Base-by-base conservation (phyloP, 768 basidiomycete species). In the Coprinellus micaceus region DNA sequence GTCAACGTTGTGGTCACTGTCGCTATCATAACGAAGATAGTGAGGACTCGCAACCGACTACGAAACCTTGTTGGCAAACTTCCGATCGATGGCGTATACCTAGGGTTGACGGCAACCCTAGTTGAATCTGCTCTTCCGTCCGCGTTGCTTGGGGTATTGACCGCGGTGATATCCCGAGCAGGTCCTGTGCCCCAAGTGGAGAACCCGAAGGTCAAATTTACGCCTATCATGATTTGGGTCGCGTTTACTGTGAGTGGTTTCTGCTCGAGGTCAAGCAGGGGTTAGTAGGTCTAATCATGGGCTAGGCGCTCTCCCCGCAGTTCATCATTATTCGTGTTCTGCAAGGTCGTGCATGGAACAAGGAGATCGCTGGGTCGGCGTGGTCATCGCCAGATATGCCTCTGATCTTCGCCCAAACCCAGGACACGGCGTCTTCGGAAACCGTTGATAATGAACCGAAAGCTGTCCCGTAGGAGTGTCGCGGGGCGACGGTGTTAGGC, bases 1-100 rank as follows among this genome's bases (percentile, higher is more conserved):
- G 62, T 76, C 44, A 77, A 76, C 66, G 61, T 75, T 39, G 52
- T 75, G 53, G 64, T 73, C 56, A 76, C 76, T 5, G 17, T 64
- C 3, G 64, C 72, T 45, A 76, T 77, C 56, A 66, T 65, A 41
- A 49, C 45, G 19, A 71, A 70, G 19, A 69, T 77, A 26, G 59
- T 74, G 25, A 52, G 61, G 45, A 58, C 64, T 53, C 66, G 70
- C n/a, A 59, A 62, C 25, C 51, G 54, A 17, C 58, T 70, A 22
- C 58, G 58, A 10, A 41, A 47, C 24, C 48, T 57, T 5, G 49
- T 71, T 21, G 46, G 46, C 2, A 30, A 17, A 4, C 2, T 2
- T 5, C 26, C n/a, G 6, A 13, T 10, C 24, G 19, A 36, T 10
- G 26, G 36, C 39, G 21, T 37, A 9, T 57, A 57, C 24, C 21